A percentile compares a stretch with the other conserved stretches of the same genome.
Conservation (phyloP, 345 rosid genomes). For the Turnera subulata region DNA sequence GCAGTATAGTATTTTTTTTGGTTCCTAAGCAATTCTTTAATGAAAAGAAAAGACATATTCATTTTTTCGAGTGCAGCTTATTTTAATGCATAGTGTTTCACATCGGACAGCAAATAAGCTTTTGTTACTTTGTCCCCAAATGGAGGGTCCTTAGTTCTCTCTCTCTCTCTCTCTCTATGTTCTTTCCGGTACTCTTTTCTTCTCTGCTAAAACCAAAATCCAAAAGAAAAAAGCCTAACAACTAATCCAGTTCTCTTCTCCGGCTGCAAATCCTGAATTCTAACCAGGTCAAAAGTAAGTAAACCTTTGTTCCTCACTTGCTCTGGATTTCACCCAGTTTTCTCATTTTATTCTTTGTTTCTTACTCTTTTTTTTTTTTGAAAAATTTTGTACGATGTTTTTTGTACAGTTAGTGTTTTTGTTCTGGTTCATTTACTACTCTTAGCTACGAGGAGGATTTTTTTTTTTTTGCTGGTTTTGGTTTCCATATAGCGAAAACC, state of each 20-base stretch:
- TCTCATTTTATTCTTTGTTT: neutral
- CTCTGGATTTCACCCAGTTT: neutral
- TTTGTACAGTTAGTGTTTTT: too few species aligned
- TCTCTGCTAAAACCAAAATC: constrained; percentile 4
- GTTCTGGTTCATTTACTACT: too few species aligned
- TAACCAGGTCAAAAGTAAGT: constrained; percentile 15
- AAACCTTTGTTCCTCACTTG: neutral
- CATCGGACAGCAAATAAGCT: constrained; percentile 41
- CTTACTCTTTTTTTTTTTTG: neutral
- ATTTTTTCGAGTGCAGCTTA: too few species aligned
- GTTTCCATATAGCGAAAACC: too few species aligned
- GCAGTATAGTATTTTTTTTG: too few species aligned
- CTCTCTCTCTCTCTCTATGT: constrained; percentile 11
- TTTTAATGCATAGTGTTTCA: constrained; percentile 48
- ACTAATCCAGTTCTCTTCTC: constrained; percentile 13
- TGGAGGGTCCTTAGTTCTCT: constrained; percentile 27
- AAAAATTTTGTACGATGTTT: too few species aligned
- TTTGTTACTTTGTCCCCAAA: constrained; percentile 24
- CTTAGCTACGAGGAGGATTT: too few species aligned
- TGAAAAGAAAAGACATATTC: too few species aligned
- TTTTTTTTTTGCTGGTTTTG: too few species aligned
- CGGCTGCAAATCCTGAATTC: constrained; percentile 11
- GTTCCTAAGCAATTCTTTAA: too few species aligned
- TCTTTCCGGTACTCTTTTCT: neutral
- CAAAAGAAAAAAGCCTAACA: neutral